Base-by-base conservation (phyloP, 495 filamentous ascomycete genomes). In the Aspergillus baeticus region DNA sequence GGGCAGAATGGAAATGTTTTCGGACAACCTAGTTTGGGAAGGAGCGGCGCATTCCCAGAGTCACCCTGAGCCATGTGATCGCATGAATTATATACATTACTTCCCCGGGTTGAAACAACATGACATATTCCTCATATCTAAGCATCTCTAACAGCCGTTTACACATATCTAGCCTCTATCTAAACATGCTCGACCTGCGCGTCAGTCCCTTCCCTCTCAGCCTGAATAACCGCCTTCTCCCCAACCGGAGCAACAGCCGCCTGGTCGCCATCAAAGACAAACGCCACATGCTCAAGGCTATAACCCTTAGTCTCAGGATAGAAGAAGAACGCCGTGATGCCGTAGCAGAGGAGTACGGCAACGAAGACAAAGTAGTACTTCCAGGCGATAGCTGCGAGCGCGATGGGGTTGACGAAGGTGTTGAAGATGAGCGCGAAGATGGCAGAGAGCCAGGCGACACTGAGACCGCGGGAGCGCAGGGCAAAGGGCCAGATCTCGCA, bases 401-500 rank as follows among this genome's bases (percentile, higher is more conserved):
- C 83, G 15, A 86, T 72, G 1, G 83, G 82, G 69, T 85, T 85
- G 57, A 83, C 82, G 35, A 65, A 79, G n/a, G 81, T 74, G 10
- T 78, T 79, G 35, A 43, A 81, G 68, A 71, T 36, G 8, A 49
- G 15, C 2, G 45, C 45, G 10, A 21, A 14, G 31, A 17, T 36
- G 14, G 45, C 31, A 4, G 45, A 49, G 2, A 49, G 17, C 15
- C n/a, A 36, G 14, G 45, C 15, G 1, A 49, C 45, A 10, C 85
- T 83, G 66, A 88, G 77, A 17, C 85, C 84, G 68, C 86, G 89
- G 17, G 82, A 82, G 10, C 85, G 80, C 38, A 87, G 73, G 31
- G 79, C 75, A 73, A 81, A 89, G 0, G 84, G 84, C 11, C 86
- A 72, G 31, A 90, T 80, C 72, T 89, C 86, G 20, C 83, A 72